Evolutionary conservation across 2,329 filamentous ascomycete genomes (phyloP).

Genomic region (Ophiostoma sp.): DNA sequence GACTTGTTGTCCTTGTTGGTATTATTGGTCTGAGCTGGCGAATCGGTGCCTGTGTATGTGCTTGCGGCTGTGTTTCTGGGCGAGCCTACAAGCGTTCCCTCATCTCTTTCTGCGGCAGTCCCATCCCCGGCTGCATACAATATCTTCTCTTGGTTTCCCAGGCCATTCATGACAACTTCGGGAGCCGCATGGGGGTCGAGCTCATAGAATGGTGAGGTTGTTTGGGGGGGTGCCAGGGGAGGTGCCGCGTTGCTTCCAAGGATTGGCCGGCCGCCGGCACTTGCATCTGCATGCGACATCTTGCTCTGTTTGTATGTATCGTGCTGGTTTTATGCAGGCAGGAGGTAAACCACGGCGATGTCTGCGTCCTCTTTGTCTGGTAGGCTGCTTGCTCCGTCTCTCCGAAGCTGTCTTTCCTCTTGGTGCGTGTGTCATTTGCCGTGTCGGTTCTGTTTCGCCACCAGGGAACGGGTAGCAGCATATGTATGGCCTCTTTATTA

Average conservation of each 20-base stretch:
- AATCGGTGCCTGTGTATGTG: too few species aligned
- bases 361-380: not conserved
- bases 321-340: not conserved
- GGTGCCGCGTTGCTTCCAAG: too few species aligned
- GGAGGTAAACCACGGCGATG: not conserved
- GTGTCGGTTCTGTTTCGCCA: not conserved
- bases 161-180: not conserved
- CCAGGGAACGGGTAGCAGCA: not conserved
- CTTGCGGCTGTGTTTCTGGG: not conserved
- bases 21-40: not conserved
- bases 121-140: not conserved
- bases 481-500: not conserved
- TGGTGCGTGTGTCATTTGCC: not conserved
- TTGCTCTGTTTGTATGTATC: not conserved
- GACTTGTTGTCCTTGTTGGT: not conserved
- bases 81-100: not conserved
- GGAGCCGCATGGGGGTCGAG: slow-evolving; percentile 18
- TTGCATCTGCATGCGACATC: not conserved
- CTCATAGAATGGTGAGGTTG: slow-evolving; percentile 15
- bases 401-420: not conserved
- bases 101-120: not conserved
- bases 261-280: not conserved
- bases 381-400: not conserved
- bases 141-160: not conserved
- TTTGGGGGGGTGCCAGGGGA: not conserved